Evolutionary conservation across 2,329 filamentous ascomycete genomes (phyloP).

Genomic region (Botrytis cinerea): DNA sequence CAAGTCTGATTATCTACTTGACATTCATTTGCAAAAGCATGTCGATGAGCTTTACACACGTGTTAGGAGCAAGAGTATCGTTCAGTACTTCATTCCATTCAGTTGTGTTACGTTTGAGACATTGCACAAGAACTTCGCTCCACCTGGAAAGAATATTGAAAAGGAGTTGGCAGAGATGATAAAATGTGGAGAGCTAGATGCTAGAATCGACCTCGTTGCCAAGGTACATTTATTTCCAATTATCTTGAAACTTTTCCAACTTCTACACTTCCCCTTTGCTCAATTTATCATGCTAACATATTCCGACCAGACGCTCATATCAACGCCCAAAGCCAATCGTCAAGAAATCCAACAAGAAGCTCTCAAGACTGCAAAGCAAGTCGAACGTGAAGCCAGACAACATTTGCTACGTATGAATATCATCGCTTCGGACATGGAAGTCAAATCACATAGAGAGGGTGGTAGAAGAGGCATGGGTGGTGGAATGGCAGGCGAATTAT

Average conservation of each 20-base stretch:
- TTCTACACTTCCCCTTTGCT: neutral
- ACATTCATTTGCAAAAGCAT: constrained; percentile 79
- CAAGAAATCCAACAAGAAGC: constrained; percentile 69
- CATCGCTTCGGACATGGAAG: constrained; percentile 71
- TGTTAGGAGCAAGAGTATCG: constrained; percentile 88
- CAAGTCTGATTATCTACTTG: constrained; percentile 83
- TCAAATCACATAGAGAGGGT: constrained; percentile 42
- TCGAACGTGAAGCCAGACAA: constrained; percentile 74
- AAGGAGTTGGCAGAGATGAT: constrained; percentile 81
- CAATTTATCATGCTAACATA: constrained; percentile 26
- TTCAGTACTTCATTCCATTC: constrained; percentile 90
- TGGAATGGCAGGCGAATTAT: constrained; percentile 12
- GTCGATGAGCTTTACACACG: constrained; percentile 67
- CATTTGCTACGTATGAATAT: constrained; percentile 78
- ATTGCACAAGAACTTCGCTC: constrained; percentile 75
- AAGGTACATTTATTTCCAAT: constrained; percentile 50
- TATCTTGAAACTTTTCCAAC: neutral
- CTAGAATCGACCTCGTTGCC: constrained; percentile 82
- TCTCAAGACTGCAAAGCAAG: constrained; percentile 66
- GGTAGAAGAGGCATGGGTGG: neutral
- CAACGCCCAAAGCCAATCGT: constrained; percentile 66
- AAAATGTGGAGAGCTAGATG: constrained; percentile 67
- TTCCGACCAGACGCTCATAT: constrained; percentile 64
- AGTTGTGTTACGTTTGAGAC: constrained; percentile 80
- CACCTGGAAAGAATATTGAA: constrained; percentile 63